Percentiles rank a stretch among this genome's conserved stretches.
phyloP scores from a whole-genome alignment of 345 rosid species.

The Trapa incisa region DNA sequence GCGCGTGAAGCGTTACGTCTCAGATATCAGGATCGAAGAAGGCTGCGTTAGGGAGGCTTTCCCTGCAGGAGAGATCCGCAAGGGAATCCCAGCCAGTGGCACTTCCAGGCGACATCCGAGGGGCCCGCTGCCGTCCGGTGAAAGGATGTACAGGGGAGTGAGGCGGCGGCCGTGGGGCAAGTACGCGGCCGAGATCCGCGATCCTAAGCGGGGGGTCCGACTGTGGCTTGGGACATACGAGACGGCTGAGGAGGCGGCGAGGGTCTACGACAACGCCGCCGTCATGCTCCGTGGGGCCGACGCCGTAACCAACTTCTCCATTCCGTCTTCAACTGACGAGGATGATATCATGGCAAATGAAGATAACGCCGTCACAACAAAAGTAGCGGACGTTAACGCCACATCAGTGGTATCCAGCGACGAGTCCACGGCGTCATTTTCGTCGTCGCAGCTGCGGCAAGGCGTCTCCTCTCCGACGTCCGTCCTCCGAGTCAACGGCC shows the following conservation, averaged over 20 bases:
- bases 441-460: constrained; percentile 13
- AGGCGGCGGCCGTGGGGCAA: constrained; percentile 96
- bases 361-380: constrained; percentile 4
- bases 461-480: constrained; percentile 67
- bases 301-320: constrained; percentile 64
- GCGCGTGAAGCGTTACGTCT: constrained; percentile 52
- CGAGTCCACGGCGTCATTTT: constrained; percentile 29
- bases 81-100: constrained; percentile 8
- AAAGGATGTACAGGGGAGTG: constrained; percentile 73
- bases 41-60: constrained; percentile 12
- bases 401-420: constrained; percentile 25
- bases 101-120: too few relatives aligned
- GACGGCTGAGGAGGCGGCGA: constrained; percentile 97
- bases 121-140: not conserved
- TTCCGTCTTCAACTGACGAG: constrained; percentile 18
- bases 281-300: constrained; percentile 79
- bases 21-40: constrained; percentile 48
- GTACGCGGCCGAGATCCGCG: constrained; percentile 98
- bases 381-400: constrained; percentile 5
- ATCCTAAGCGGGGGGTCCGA: constrained; percentile 73
- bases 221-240: constrained; percentile 84
- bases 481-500: constrained; percentile 6
- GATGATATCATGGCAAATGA: not conserved
- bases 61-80: constrained; percentile 4
- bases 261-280: constrained; percentile 86